Base-by-base conservation (phyloP, 139 green algal species). In the Chlamydomonas schloesseri region DNA sequence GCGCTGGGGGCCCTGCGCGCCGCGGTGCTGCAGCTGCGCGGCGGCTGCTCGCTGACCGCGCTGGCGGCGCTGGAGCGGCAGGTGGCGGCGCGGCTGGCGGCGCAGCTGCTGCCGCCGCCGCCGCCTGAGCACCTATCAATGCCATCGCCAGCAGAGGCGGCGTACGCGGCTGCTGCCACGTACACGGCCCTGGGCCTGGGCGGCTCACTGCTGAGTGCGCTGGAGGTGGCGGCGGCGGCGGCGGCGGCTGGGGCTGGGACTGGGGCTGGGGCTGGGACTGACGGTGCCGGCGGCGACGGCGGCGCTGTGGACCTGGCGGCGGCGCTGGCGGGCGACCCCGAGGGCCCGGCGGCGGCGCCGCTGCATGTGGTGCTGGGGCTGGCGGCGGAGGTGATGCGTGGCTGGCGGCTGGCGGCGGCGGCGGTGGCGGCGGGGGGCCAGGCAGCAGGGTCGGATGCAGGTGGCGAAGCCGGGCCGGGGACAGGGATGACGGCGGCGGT, bases 191-290 rank as follows among this genome's bases (percentile, higher is more conserved):
- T 60, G 68, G 69, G 69, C 28, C 68, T 79, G 26, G 81, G 69
- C 34, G 13, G n/a, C 29, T 87, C 81, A 37, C 53, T 78, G 53
- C 55, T 79, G 81, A 62, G 34, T 26, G 81, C 81, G 69, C 55
- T 87, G 70, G 68, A 46, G 68, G 53, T 1, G 81, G 15, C 53
- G 26, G n/a, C n/a, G n/a, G n/a, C n/a, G n/a, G n/a, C n/a, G n/a
- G n/a, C n/a, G n/a, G n/a, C n/a, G n/a, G n/a, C n/a, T n/a, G n/a
- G n/a, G n/a, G n/a, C n/a, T n/a, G n/a, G n/a, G n/a, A n/a, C n/a
- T n/a, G n/a, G n/a, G n/a, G n/a, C n/a, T n/a, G n/a, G n/a, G n/a
- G n/a, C n/a, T n/a, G n/a, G n/a, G n/a, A n/a, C n/a, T n/a, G n/a
- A n/a, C n/a, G n/a, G n/a, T n/a, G n/a, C n/a, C n/a, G n/a, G n/a